A percentile compares a stretch with the other conserved stretches of the same genome.
Evolutionary conservation across 805 yeast species (phyloP).

Genomic region (Candida broadrunensis): DNA sequence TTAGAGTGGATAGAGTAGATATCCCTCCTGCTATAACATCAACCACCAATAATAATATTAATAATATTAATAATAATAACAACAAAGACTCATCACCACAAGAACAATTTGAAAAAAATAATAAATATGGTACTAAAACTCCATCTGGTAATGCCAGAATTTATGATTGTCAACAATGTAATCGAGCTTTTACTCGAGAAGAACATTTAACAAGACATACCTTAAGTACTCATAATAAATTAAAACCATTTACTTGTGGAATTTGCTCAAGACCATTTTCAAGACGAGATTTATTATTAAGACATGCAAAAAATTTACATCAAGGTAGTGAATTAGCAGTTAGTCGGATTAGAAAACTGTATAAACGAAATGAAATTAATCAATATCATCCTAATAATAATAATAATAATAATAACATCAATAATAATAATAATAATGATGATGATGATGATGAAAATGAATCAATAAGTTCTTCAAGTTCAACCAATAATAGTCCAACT

Average conservation of each 20-base stretch:
- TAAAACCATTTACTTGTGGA: slow-evolving; percentile 44
- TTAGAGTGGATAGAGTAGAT: too few relatives aligned
- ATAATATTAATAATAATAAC: neutral
- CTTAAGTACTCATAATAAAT: slow-evolving; percentile 41
- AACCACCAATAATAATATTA: neutral
- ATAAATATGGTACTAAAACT: slow-evolving; percentile 39
- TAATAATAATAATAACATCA: slow-evolving; percentile 4
- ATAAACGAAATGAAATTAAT: slow-evolving; percentile 19
- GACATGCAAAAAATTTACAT: slow-evolving; percentile 46
- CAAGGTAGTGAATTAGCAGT: slow-evolving; percentile 43
- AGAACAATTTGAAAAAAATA: neutral
- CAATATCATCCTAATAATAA: slow-evolving; percentile 3
- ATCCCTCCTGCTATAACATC: neutral
- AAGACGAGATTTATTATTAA: slow-evolving; percentile 38
- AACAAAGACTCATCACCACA: neutral
- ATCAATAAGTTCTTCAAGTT: neutral
- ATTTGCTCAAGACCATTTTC: slow-evolving; percentile 42
- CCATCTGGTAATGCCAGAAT: slow-evolving; percentile 43
- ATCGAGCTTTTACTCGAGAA: slow-evolving; percentile 45
- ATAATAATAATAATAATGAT: neutral
- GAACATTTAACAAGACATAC: slow-evolving; percentile 44
- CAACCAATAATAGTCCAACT: neutral
- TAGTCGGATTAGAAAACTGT: slow-evolving; percentile 39
- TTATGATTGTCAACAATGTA: slow-evolving; percentile 38
- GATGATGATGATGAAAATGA: neutral